A percentile compares a stretch with the other conserved stretches of the same genome.
Conservation (phyloP, 2,329 filamentous ascomycete genomes). For the Xylaria sp. region DNA sequence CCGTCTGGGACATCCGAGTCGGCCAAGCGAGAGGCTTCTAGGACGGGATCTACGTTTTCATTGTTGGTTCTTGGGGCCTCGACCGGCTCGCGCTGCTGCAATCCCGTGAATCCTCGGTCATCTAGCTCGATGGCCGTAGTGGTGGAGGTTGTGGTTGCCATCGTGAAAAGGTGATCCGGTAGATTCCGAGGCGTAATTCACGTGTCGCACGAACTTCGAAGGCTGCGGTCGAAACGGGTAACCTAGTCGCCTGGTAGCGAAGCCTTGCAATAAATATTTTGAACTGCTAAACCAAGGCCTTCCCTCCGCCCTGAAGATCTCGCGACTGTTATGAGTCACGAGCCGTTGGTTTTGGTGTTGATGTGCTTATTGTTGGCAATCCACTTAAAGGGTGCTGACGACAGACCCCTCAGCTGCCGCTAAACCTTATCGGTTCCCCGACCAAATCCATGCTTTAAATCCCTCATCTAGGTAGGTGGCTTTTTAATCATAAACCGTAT, state of each 20-base stretch:
- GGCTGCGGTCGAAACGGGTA: too few species aligned
- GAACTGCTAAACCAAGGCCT: neutral
- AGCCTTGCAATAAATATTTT: neutral
- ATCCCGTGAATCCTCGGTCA: neutral
- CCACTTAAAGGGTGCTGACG: slow-evolving; percentile 13
- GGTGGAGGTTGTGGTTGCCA: slow-evolving; percentile 35
- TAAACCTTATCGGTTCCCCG: slow-evolving; percentile 3
- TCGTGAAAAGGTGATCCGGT: slow-evolving; percentile 1
- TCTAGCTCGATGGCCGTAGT: slow-evolving; percentile 36
- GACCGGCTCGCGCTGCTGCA: slow-evolving; percentile 35
- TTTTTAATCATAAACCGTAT: neutral
- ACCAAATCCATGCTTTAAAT: slow-evolving; percentile 1
- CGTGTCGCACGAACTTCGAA: neutral
- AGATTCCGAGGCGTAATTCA: neutral
- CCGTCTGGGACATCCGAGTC: slow-evolving; percentile 41
- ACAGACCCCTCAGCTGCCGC: slow-evolving; percentile 2
- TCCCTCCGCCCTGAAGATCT: neutral
- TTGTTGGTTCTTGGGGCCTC: slow-evolving; percentile 21
- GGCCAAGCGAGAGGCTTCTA: slow-evolving; percentile 39
- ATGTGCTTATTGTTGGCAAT: neutral
- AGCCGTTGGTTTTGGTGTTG: neutral
- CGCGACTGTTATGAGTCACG: neutral
- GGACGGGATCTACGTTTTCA: slow-evolving; percentile 31
- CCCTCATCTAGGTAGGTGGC: neutral
- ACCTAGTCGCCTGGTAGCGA: too few species aligned